phyloP scores from a whole-genome alignment of 2,329 filamentous ascomycete genomes.

The Alternaria consortialis region DNA sequence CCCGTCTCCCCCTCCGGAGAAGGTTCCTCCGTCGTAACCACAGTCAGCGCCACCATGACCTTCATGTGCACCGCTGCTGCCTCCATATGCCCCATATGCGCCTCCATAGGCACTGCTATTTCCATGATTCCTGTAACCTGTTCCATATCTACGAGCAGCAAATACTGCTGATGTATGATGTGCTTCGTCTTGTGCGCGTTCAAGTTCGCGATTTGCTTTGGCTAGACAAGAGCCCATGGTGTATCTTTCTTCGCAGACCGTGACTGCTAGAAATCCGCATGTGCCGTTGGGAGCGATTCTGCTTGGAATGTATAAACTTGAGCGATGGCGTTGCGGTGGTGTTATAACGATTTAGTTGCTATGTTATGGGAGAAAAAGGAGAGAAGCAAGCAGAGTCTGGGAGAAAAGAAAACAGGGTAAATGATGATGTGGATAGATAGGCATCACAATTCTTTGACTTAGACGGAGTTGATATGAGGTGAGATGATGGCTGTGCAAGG shows the following conservation, averaged over 20 bases:
- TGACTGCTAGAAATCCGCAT: background rate
- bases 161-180: background rate
- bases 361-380: too few relatives aligned
- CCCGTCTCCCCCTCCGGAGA: background rate
- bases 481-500: background rate
- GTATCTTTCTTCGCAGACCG: background rate
- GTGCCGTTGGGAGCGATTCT: background rate
- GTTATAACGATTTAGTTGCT: too few relatives aligned
- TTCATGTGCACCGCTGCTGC: background rate
- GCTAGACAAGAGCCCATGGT: background rate
- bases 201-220: background rate
- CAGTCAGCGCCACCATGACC: too few relatives aligned
- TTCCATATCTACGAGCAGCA: background rate
- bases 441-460: background rate
- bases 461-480: background rate
- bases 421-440: background rate
- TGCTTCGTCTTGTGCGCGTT: background rate
- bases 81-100: background rate
- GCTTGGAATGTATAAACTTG: background rate
- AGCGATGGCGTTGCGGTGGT: too few relatives aligned
- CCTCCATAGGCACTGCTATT: background rate
- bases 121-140: background rate
- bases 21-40: too few relatives aligned
- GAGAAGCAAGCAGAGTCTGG: background rate
- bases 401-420: accelerated